Base-by-base conservation (phyloP, 2,329 filamentous ascomycete genomes). In the Bipolaris victoriae region DNA sequence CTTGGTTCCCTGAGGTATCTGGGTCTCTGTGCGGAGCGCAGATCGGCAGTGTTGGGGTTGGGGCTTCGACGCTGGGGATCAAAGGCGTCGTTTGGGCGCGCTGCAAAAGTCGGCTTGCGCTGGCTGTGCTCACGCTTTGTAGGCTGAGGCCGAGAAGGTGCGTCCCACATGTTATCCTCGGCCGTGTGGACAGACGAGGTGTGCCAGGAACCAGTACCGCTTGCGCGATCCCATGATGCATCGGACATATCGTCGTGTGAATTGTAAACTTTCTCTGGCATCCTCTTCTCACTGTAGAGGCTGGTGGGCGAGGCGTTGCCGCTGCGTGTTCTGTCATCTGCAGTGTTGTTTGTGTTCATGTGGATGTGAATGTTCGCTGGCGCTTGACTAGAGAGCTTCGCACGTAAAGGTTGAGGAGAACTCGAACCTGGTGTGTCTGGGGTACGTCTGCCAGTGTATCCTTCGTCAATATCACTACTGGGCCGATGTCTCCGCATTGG, bases 281-380 rank as follows among this genome's bases (percentile, higher is more conserved):
- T 64, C 6, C 37, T 49, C 48, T 60, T 52, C 20, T 61, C 53
- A 3, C 58, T 62, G 2, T 56, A 52, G n/a, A 46, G 45, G 11
- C 52, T 49, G n/a, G 49, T 33, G 16, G 64, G 62, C 1, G 64
- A 57, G 13, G 52, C n/a, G 11, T 47, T 52, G 13, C 48, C 56
- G n/a, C 56, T 61, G 10, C 58, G 53, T 24, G 62, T 61, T 1
- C 62, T 58, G 3, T 61, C 60, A 11, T 63, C 58, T n/a, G 58
- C 36, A 5, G 46, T 26, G 4, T 50, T 56, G 31, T 51, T 58
- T 20, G 56, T 55, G 20, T 58, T 65, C 53, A 69, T 55, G 22
- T 62, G 62, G 31, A 69, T 65, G 22, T 70, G 64, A 36, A 71
- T 64, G 29, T 43, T 43, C 33, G 66, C 57, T 24, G 65, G 62